Conservation (phyloP, 75 land plant species). For the Ceratopteris richardii region DNA sequence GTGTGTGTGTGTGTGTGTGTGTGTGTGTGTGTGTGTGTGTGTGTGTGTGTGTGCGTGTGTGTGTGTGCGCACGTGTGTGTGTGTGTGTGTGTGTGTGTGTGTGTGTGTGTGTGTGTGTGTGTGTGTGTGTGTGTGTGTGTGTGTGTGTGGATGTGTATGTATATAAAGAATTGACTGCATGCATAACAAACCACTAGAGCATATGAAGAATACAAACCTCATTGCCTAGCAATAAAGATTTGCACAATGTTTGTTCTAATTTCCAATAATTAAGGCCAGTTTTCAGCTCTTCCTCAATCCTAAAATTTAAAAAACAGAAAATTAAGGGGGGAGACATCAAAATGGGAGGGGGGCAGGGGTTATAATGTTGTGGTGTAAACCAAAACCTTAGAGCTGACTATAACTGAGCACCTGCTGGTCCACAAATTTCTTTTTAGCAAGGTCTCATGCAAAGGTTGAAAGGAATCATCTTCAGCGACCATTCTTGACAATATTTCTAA, state of each 20-base stretch:
- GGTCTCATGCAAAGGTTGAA: slow-evolving; percentile 35
- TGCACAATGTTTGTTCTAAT: slow-evolving; percentile 73
- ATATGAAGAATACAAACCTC: slow-evolving; percentile 21
- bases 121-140: too few species aligned
- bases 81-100: too few species aligned
- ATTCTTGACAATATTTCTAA: not conserved
- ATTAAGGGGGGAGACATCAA: not conserved
- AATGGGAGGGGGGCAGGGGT: too few species aligned
- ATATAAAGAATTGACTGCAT: too few species aligned
- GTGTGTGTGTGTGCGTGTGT: too few species aligned
- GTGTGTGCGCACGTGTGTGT: too few species aligned
- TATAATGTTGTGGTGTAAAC: too few species aligned
- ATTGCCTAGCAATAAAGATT: slow-evolving; percentile 21
- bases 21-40: too few species aligned
- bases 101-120: too few species aligned
- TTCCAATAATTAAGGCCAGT: slow-evolving; percentile 78
- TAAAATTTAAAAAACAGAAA: slow-evolving; percentile 12
- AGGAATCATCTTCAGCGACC: slow-evolving; percentile 33
- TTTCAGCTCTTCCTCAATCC: slow-evolving; percentile 60
- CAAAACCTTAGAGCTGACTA: too few species aligned
- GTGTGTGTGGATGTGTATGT: too few species aligned
- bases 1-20: too few species aligned
- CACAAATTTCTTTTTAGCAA: slow-evolving; percentile 38
- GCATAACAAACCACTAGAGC: not conserved
- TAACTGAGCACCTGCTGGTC: slow-evolving; percentile 55